Evolutionary conservation across 164 flowering plant species (phyloP), one percentile per base, ranked within the genome.

Genomic region (Chimonanthus praecox): DNA sequence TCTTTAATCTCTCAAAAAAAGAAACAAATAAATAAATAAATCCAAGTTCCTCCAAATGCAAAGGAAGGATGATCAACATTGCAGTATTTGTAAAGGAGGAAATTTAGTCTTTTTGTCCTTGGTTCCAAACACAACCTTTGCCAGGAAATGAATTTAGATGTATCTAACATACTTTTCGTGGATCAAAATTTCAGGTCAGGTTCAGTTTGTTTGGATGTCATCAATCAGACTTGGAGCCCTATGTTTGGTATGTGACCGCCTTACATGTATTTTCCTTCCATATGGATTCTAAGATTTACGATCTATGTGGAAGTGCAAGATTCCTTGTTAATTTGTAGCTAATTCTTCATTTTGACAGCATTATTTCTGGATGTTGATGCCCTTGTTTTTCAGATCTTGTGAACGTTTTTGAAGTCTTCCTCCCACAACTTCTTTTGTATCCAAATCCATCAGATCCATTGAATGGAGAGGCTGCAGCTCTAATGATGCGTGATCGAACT

Each of bases 161-260:
- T 50, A 45, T 45, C 71, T 69, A 7, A 74, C 5, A 15, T 60
- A 16, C 49, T 47, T 65, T 72, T 61, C 11, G 58, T 47, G 43
- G 64, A 63, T 75, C 67, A 54, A 54, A 47, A 54, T 83, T 85
- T 81, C 91, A 94, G 98, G 94, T 94, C 98, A 47, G 98, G 98
- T 47, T 94, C 98, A 47, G 97, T 94, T 72, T 94, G 98, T 76
- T 84, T 94, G 75, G 98, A 94, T 84, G 98, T 94, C 63, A 91
- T 94, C 81, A 94, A 92, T 78, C 97, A 94, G 82, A 89, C 97
- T 3, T 94, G 98, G 98, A 94, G 97, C 81, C 98, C 98, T 49
- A 94, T 94, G 97, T 94, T 94, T 75, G 98, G 98, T 94, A 87
- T 80, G 49, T 7, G 4, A 70, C 18, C 54, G 21, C 13, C 5